These are phyloP conservation scores for Cyclostephanos invisitatus DNA, from an alignment of 108 stramenopile species.

Conservation along the genomic window DNA sequence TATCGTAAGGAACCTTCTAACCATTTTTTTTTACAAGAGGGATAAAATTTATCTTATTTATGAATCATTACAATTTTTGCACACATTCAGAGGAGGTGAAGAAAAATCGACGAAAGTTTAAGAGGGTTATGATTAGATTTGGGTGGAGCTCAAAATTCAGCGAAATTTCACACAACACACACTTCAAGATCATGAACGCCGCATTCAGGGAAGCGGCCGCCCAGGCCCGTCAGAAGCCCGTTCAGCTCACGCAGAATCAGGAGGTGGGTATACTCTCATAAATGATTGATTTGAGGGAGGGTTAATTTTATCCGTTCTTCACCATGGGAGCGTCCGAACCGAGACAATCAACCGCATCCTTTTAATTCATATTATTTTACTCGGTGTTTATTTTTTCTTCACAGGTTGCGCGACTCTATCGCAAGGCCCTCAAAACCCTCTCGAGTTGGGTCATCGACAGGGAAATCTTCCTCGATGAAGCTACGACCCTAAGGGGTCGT, in stretches of 20 bases:
- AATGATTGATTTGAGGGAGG: neutral
- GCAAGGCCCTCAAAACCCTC: constrained; percentile 70
- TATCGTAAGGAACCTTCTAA: too few relatives aligned
- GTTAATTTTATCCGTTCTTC: too few relatives aligned
- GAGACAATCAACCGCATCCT: too few relatives aligned
- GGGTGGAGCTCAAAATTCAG: constrained; percentile 7
- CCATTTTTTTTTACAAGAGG: too few relatives aligned
- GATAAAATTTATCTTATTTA: too few relatives aligned
- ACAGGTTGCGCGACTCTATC: constrained; percentile 84
- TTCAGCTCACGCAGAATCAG: constrained; percentile 73
- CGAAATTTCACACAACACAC: too few relatives aligned
- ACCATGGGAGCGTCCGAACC: too few relatives aligned
- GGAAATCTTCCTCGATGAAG: constrained; percentile 87
- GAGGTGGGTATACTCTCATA: constrained; percentile 53
- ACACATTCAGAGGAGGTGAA: too few relatives aligned
- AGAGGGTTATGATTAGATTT: too few relatives aligned
- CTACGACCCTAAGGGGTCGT: constrained; percentile 71
- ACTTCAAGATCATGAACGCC: constrained; percentile 80
- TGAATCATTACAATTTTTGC: too few relatives aligned
- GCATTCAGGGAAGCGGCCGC: constrained; percentile 70
- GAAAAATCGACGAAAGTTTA: too few relatives aligned
- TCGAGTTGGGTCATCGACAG: constrained; percentile 90
- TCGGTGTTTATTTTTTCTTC: neutral
- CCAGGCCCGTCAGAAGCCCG: constrained; percentile 73
- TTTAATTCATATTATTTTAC: too few relatives aligned